phyloP scores from a whole-genome alignment of 2,329 filamentous ascomycete genomes.

The Diaporthe sp. region DNA sequence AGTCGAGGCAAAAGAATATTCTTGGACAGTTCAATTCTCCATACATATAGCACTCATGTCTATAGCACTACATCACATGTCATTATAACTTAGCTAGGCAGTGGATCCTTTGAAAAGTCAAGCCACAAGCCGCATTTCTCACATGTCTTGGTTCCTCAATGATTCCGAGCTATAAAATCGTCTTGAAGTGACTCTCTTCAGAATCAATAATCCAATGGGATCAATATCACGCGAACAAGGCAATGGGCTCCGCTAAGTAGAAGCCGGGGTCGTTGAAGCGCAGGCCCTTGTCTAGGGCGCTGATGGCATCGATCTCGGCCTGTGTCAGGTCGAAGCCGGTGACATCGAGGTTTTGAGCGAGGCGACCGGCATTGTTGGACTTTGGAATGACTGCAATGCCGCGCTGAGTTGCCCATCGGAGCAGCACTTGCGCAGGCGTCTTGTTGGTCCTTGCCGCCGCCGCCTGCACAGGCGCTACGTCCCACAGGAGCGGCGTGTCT shows the following conservation, averaged over 20 bases:
- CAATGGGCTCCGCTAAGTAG: neutral
- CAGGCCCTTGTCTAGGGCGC: neutral
- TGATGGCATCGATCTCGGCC: neutral
- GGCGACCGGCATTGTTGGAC: neutral
- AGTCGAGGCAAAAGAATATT: neutral
- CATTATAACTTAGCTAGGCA: neutral
- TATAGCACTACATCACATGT: neutral
- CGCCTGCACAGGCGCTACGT: neutral
- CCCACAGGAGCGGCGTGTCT: neutral
- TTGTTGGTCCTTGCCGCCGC: neutral
- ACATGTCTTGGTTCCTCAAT: neutral
- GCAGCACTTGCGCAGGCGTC: neutral
- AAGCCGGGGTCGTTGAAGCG: neutral
- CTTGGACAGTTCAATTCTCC: neutral
- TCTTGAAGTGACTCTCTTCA: no score
- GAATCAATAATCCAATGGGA: no score
- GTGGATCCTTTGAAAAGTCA: neutral
- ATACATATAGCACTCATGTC: neutral
- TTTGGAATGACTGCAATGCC: neutral
- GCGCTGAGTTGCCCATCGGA: neutral
- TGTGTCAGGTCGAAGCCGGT: neutral
- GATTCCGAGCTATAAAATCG: no score
- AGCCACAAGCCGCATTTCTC: neutral
- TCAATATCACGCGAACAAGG: neutral
- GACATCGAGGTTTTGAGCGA: neutral